Base-by-base conservation (phyloP, 2,329 filamentous ascomycete genomes). In the Ceratocystis variospora region DNA sequence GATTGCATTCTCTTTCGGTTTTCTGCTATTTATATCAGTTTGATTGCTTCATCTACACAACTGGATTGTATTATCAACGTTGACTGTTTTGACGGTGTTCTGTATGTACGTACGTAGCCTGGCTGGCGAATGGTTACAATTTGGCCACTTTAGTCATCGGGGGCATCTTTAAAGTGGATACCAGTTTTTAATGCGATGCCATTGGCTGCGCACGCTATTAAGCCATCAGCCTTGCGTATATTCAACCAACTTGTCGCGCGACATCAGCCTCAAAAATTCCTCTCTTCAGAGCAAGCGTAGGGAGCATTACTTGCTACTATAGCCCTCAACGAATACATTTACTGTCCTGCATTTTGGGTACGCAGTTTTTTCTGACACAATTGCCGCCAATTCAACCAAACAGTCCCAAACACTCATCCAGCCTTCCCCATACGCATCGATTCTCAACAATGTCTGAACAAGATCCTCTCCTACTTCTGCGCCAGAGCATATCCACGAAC, bases 381-480 rank as follows among this genome's bases (percentile, higher is more conserved):
- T 61, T n/a, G 17, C 12, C 22, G 31, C 17, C 7, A 1, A n/a
- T 22, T 28, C 41, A 12, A 19, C 15, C 53, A 17, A 61, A 17
- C 7, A 28, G 3, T n/a, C 22, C 45, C 25, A 37, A 31, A 31
- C 37, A 25, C 28, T 19, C 8, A 6, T n/a, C 25, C n/a, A 10
- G 31, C 28, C 33, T 31, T 55, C 4, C 41, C 31, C 10, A 41
- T 15, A 15, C 37, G 17, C 25, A 41, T 6, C 33, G 19, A 44
- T 22, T 55, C 37, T 48, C 65, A 41, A 17, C 31, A 50, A 68
- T 68, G 85, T 76, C 77, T 71, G 83, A 85, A 71, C 81, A 84
- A 70, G 91, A 97, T 73, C 85, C 92, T 63, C 86, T 97, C 70
- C 81, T 91, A 70, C 86, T 94, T 69, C 82, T 97, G 71, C 89